Base-by-base conservation (phyloP, 2,329 filamentous ascomycete species). In the Cladosporium halotolerans region DNA sequence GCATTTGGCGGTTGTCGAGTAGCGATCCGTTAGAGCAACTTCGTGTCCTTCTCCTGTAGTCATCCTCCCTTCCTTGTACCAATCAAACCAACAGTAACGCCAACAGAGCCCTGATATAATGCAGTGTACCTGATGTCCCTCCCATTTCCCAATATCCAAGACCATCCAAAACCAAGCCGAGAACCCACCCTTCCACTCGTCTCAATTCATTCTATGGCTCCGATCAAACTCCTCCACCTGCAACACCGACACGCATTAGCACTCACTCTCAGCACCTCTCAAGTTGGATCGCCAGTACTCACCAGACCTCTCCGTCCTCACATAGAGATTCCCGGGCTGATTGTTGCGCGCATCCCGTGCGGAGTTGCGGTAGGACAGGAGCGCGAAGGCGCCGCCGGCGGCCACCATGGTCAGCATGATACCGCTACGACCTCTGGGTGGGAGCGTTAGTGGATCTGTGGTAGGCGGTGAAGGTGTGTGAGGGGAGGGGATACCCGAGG, bases 281-380 rank as follows among this genome's bases (percentile, higher is more conserved):
- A 36, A 5, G 3, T 9, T 8, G 34, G 4, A 36, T 34, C 10
- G 4, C 34, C 34, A 44, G 13, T 11, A 47, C 56, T 48, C 52
- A 63, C 64, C 64, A 39, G 63, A 65, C 42, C 64, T 58, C 18
- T 53, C 45, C 2, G 64, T 53, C 45, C 62, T 60, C 9, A 67
- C 64, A 42, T 67, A 62, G 51, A 60, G 60, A 19, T 58, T 63
- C 18, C 57, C 60, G 9, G 55, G 45, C 48, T 51, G 48, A 14
- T 23, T 32, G 43, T 64, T 63, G 19, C 56, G 55, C 39, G 56
- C 49, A 38, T 53, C 52, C 8, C 57, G 45, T 11, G 51, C 39
- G 7, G 58, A 56, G 19, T 58, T 54, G 14, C 60, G 57, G 51
- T 57, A 61, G 16, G 58, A 57, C 9, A 62, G 53, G 9, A 56